Base-by-base conservation (phyloP, 805 yeast genomes). In the Ascoidea asiatica region DNA sequence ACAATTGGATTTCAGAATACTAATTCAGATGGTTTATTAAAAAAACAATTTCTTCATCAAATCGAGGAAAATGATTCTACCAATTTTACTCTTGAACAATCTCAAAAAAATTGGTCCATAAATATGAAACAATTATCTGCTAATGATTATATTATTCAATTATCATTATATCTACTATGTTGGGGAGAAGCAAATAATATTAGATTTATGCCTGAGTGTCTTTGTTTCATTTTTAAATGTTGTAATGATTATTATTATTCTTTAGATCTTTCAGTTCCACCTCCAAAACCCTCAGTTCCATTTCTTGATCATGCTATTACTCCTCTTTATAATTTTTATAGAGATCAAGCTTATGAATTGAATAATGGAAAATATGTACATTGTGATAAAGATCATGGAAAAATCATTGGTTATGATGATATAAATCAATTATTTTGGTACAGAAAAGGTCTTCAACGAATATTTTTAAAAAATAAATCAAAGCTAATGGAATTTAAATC, bases 171-270 rank as follows among this genome's bases (percentile, higher is more conserved):
- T 54, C 65, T 87, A 11, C 58, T 84, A 45, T 74, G 85, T 49
- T 87, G 96, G 96, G 94, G 95, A 1, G 96, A 87, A 57, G 87
- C 95, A 0, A 85, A 83, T 55, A 88, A 85, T 52, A 57, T 87
- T 2, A 68, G 96, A 49, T 87, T 83, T 53, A 79, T 87, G 77
- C 95, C 96, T 0, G 96, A 87, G 56, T 85, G 95, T 53, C 57
- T 87, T 19, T 85, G 94, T 49, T 87, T 88, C 52, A 74, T 87
- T 21, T 86, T 79, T 65, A 84, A 86, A 54, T 81, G 94, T 52
- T 86, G 94, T 42, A 72, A 73, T 41, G 89, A 82, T 54, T 71
- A 71, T 51, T 81, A 70, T 52, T 73, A 72, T 50, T 69, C 79
- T 0, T 56, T 72, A 15, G 69, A 67, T 43, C 60, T 7, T 22